Evolutionary conservation across 768 basidiomycete species (phyloP).

Genomic region (Cystofilobasidium capitatum): DNA sequence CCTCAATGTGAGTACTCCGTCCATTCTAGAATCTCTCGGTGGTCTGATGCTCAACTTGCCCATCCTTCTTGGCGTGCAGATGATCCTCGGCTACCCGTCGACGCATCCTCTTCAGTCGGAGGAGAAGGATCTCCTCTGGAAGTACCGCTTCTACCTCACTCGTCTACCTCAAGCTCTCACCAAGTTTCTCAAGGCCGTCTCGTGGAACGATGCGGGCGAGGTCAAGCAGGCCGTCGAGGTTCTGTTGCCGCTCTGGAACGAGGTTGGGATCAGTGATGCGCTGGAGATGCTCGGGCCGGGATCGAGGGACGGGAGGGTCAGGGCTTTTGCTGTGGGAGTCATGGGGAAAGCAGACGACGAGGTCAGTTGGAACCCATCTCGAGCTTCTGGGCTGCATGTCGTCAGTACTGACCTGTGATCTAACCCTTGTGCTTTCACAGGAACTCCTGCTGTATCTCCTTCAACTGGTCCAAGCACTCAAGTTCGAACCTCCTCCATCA

Average conservation of each 20-base stretch:
- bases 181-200: conserved; percentile 94
- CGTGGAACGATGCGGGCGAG: conserved; percentile 91
- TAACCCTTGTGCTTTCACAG: conserved; percentile 42
- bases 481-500: conserved; percentile 55
- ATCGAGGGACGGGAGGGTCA: conserved; percentile 57
- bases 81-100: conserved; percentile 82
- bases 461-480: conserved; percentile 94
- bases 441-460: conserved; percentile 84
- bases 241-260: conserved; percentile 88
- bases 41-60: too few species aligned
- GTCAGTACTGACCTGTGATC: not conserved
- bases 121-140: conserved; percentile 96
- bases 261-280: conserved; percentile 93
- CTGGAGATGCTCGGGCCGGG: conserved; percentile 85
- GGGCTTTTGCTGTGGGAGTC: conserved; percentile 88
- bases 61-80: conserved; percentile 43
- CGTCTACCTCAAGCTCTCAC: conserved; percentile 81
- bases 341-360: conserved; percentile 88
- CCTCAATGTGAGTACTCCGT: conserved; percentile 56
- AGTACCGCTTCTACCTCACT: conserved; percentile 94
- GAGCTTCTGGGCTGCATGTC: conserved; percentile 2
- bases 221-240: conserved; percentile 98
- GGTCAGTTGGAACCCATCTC: conserved; percentile 44
- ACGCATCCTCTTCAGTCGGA: conserved; percentile 75
- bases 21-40: not conserved